Evolutionary conservation across 2,329 filamentous ascomycete species (phyloP), one percentile per base, ranked within the genome.

Genomic region (Acrocalymma vagum): DNA sequence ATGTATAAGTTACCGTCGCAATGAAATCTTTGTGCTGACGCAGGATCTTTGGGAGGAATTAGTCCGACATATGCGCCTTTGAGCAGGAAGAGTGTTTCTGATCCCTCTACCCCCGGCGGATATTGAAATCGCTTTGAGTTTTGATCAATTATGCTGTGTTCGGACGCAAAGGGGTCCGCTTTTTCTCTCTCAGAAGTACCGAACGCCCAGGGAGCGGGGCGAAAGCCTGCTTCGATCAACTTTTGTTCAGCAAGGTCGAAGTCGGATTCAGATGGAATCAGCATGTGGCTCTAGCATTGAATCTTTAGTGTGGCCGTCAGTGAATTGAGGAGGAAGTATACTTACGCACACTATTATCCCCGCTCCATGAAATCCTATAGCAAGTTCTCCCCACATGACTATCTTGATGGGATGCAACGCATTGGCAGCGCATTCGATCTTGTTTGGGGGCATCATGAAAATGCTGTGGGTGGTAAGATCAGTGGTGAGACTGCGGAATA

Each of bases 141-240:
- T 17, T 30, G 15, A 38, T 38, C 36, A 15, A 38, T 15, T 20
- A 30, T 38, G 17, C 18, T 17, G 36, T 38, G 31, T 38, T 21
- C 36, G n/a, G n/a, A n/a, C n/a, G n/a, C n/a, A n/a, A n/a, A n/a
- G n/a, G n/a, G n/a, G n/a, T n/a, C n/a, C n/a, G n/a, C n/a, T n/a
- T n/a, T n/a, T n/a, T n/a, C n/a, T n/a, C n/a, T n/a, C n/a, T n/a
- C n/a, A n/a, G n/a, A n/a, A n/a, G 31, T 38, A 31, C 16, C 27
- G 36, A 30, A 38, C 26, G 36, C 23, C 36, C 27, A 38, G 30
- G 27, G 36, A 28, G 36, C 36, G 36, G 36, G 36, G 36, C 36
- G 36, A 31, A 38, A 38, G 18, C 36, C 36, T 38, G 36, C 36
- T 28, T 38, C 18, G 25, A 38, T 28, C 36, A 38, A 31, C 36